Conservation (phyloP, 768 basidiomycete genomes). For the Infundibulicybe gibba region DNA sequence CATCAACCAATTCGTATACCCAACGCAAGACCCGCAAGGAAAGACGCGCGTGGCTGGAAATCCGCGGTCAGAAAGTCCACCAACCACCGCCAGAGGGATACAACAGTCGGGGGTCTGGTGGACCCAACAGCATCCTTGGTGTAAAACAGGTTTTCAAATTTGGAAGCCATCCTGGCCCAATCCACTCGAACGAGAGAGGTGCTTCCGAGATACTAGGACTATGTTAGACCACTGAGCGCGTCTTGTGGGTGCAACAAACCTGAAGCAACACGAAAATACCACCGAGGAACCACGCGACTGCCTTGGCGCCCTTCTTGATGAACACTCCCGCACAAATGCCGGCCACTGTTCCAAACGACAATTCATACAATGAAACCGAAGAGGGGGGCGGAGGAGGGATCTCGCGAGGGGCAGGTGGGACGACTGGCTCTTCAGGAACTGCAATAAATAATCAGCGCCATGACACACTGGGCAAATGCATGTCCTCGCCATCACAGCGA, state of each 20-base stretch:
- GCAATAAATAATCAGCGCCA: not conserved
- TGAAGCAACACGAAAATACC: conserved; percentile 89
- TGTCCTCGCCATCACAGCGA: conserved; percentile 51
- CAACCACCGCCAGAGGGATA: conserved; percentile 61
- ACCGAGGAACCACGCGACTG: conserved; percentile 82
- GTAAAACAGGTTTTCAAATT: conserved; percentile 75
- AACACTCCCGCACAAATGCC: conserved; percentile 92
- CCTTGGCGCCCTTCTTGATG: conserved; percentile 90
- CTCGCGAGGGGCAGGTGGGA: conserved; percentile 8
- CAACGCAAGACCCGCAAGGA: conserved; percentile 77
- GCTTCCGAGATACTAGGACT: conserved; percentile 72
- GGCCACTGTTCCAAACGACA: conserved; percentile 84
- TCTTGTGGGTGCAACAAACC: conserved; percentile 37
- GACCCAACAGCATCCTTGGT: conserved; percentile 53
- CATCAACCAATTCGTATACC: conserved; percentile 77
- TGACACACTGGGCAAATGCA: not conserved
- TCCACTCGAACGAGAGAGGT: conserved; percentile 71
- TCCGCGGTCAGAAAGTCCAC: conserved; percentile 87
- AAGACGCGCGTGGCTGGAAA: conserved; percentile 88
- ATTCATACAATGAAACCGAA: conserved; percentile 74
- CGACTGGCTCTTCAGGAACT: conserved; percentile 5
- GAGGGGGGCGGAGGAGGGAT: conserved; percentile 61
- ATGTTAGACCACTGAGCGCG: not conserved
- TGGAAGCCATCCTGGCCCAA: conserved; percentile 62
- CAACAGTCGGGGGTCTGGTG: conserved; percentile 58